Percentiles rank a stretch among this genome's conserved stretches.
These are phyloP conservation scores for Calonectria hongkongensis DNA, from an alignment of 2,329 filamentous ascomycete species.

Conservation along the genomic window DNA sequence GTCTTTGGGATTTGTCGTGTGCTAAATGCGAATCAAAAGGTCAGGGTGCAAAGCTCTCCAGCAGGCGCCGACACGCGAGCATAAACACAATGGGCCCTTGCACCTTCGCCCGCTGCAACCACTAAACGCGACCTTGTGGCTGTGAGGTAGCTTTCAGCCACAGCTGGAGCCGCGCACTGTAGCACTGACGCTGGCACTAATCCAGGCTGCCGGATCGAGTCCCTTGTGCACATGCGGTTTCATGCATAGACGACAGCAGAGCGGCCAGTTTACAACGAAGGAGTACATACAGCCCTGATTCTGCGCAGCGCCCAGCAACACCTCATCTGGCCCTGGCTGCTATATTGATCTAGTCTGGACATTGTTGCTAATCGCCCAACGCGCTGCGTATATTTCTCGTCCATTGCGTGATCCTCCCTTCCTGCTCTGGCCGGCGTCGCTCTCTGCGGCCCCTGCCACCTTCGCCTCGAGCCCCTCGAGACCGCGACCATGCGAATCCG, in stretches of 20 bases:
- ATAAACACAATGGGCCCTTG: constrained; percentile 38
- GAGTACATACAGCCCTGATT: constrained; percentile 3
- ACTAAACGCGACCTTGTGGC: constrained; percentile 56
- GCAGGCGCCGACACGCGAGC: constrained; percentile 33
- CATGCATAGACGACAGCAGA: constrained; percentile 17
- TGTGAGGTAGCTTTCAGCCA: constrained; percentile 50
- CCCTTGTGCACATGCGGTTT: constrained; percentile 26
- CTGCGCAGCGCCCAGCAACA: constrained; percentile 22
- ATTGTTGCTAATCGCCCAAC: not conserved
- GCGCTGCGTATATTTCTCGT: not conserved
- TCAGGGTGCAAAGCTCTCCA: constrained; percentile 3
- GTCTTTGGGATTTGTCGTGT: constrained; percentile 4
- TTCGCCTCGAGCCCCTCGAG: constrained; percentile 20
- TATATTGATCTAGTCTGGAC: not conserved
- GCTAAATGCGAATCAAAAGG: constrained; percentile 6
- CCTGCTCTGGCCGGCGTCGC: constrained; percentile 16
- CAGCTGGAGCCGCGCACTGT: constrained; percentile 35
- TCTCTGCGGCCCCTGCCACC: constrained; percentile 26
- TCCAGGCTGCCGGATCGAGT: constrained; percentile 23
- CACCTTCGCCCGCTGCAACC: constrained; percentile 47
- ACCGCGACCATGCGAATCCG: constrained; percentile 63
- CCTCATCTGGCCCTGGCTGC: not conserved
- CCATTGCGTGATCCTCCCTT: not conserved
- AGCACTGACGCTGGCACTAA: not conserved
- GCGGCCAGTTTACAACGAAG: constrained; percentile 25